Base-by-base conservation (phyloP, 306 rosid genomes). In the Acacia confusa region DNA sequence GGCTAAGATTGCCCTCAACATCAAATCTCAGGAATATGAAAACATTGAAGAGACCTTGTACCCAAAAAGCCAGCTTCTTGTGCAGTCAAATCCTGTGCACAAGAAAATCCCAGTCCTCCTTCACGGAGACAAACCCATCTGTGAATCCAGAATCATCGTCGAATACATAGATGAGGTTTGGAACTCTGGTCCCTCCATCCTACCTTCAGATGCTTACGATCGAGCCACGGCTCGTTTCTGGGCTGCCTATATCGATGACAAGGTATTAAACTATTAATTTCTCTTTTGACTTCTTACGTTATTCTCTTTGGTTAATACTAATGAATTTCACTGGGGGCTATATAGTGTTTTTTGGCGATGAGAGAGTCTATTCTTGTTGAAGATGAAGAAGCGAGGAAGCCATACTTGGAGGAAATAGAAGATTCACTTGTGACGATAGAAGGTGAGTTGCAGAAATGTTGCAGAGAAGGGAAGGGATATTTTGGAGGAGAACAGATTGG, bases 51-150 rank as follows among this genome's bases (percentile, higher is more conserved):
- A 88, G 83, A 50, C 44, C 3, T n/a, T 88, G 9, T 69, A 52
- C 25, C 9, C 85, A 50, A 88, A 86, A 73, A 77, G 82, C 64
- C 52, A 69, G 64, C 84, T 88, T 44, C 85, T 86, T 28, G 85
- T 88, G 32, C 78, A 70, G 50, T 86, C 84, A 13, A 88, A 88
- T 79, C 89, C 85, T 0, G 88, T 86, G 5, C 53, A 86, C 81
- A 74, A 79, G 82, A 84, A 84, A 69, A 72, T 86, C 77, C 89
- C 88, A 1, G 89, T 88, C 74, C 87, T 86, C 2, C 50, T 86
- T 52, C 90, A 88, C 4, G 34, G 9, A 0, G 84, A 72, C 36
- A 76, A 78, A 58, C 61, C 88, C 74, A 38, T 86, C 1, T 80
- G 84, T 30, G 92, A 88, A 57, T 88, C 92, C 14, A 67, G 43